phyloP scores from a whole-genome alignment of 768 basidiomycete species.

The Cystobasidium tubakii region DNA sequence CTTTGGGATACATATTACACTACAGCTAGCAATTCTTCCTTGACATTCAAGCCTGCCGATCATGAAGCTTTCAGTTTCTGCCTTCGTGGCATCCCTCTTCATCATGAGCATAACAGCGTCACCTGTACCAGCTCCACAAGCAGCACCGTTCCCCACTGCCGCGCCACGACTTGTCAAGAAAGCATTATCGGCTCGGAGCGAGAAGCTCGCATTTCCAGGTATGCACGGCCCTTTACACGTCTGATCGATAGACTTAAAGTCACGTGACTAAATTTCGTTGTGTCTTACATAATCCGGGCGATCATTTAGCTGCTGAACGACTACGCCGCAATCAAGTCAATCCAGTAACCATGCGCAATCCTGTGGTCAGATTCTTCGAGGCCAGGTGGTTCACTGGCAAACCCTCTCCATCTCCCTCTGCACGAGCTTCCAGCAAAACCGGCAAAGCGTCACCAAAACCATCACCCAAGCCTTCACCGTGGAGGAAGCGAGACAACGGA shows the following conservation, averaged over 20 bases:
- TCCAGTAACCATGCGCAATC: constrained; percentile 16
- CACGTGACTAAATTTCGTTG: neutral
- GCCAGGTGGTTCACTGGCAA: neutral
- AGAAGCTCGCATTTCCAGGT: constrained; percentile 2
- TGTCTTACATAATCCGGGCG: neutral
- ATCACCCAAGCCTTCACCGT: constrained; percentile 1
- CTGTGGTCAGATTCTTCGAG: neutral
- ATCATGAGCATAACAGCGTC: neutral
- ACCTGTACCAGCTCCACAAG: constrained; percentile 5
- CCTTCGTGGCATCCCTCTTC: neutral
- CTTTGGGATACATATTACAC: too few relatives aligned
- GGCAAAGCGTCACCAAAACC: constrained; percentile 8
- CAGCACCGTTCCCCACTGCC: neutral
- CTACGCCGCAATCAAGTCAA: constrained; percentile 5
- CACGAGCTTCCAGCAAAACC: neutral
- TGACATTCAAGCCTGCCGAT: neutral
- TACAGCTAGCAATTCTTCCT: neutral
- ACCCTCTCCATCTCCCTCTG: neutral
- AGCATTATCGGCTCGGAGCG: neutral
- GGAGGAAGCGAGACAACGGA: neutral
- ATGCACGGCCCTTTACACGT: neutral
- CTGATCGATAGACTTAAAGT: neutral
- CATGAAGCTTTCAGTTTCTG: constrained; percentile 3
- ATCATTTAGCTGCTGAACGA: neutral
- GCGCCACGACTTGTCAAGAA: neutral